These are phyloP conservation scores for Didymella segeticola DNA, from an alignment of 2,329 filamentous ascomycete species.

Conservation along the genomic window DNA sequence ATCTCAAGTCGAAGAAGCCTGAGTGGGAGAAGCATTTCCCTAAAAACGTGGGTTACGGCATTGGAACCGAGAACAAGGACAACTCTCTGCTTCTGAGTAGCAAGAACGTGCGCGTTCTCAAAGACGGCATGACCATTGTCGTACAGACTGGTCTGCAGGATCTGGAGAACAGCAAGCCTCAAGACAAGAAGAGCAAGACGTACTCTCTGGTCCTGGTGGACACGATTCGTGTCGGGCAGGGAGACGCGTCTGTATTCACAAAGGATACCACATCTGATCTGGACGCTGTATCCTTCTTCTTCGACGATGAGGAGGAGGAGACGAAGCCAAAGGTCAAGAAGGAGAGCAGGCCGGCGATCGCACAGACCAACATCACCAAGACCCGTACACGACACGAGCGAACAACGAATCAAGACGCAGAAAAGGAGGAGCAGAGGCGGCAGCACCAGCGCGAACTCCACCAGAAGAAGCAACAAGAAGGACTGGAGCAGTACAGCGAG, in stretches of 20 bases:
- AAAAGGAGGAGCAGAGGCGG: constrained; percentile 83
- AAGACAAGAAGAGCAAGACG: constrained; percentile 86
- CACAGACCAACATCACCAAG: constrained; percentile 93
- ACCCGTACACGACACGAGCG: constrained; percentile 91
- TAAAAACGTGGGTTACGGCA: constrained; percentile 88
- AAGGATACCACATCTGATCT: constrained; percentile 90
- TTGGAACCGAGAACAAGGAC: constrained; percentile 92
- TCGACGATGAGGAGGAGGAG: constrained; percentile 85
- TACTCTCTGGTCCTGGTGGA: constrained; percentile 93
- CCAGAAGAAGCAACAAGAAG: constrained; percentile 86
- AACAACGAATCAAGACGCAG: constrained; percentile 85
- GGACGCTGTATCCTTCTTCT: constrained; percentile 97
- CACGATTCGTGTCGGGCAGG: constrained; percentile 83
- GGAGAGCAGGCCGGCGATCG: constrained; percentile 84
- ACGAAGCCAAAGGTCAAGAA: constrained; percentile 90
- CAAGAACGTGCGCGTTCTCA: constrained; percentile 83
- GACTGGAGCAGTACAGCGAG: constrained; percentile 83
- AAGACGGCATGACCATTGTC: constrained; percentile 96
- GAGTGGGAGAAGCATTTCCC: constrained; percentile 94
- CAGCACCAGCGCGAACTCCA: constrained; percentile 93
- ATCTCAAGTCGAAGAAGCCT: constrained; percentile 89
- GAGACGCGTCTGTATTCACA: constrained; percentile 88
- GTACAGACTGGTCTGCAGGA: constrained; percentile 90
- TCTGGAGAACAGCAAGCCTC: constrained; percentile 82
- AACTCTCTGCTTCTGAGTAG: constrained; percentile 81